Conservation (phyloP, 345 rosid genomes). For the Citrus inodora region DNA sequence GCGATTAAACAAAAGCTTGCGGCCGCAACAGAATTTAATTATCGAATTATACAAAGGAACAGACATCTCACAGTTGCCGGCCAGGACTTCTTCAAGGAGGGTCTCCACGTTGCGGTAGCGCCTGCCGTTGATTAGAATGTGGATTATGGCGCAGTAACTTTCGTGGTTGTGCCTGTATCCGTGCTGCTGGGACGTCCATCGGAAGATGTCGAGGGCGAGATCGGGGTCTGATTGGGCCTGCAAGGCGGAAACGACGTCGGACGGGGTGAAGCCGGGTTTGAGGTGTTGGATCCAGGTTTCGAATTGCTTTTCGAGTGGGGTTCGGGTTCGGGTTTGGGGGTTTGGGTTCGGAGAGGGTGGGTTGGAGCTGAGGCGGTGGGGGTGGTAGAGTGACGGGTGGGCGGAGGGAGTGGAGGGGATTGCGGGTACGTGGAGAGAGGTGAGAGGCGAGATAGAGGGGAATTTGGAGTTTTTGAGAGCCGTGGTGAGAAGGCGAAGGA, state of each 20-base stretch:
- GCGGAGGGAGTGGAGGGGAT: background rate
- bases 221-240: constrained; percentile 81
- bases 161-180: constrained; percentile 63
- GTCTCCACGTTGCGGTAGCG: constrained; percentile 71
- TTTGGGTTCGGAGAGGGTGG: constrained; percentile 21
- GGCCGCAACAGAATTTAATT: constrained; percentile 76
- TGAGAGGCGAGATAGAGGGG: background rate
- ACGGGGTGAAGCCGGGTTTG: constrained; percentile 70
- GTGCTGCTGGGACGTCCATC: constrained; percentile 80
- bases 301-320: constrained; percentile 75
- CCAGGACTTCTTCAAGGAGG: constrained; percentile 69
- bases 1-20: constrained; percentile 64
- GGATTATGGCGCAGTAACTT: constrained; percentile 65
- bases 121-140: constrained; percentile 52
- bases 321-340: constrained; percentile 43
- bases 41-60: constrained; percentile 68
- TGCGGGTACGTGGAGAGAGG: constrained; percentile 2
- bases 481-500: constrained; percentile 29
- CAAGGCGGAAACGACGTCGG: constrained; percentile 65
- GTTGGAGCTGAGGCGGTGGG: constrained; percentile 25
- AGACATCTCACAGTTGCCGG: constrained; percentile 78
- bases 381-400: constrained; percentile 11
- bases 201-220: constrained; percentile 86
- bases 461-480: constrained; percentile 1
- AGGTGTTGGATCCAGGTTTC: constrained; percentile 80